These are phyloP conservation scores for Logfia minima DNA, from an alignment of 129 eudicot genomes.

Conservation along the genomic window DNA sequence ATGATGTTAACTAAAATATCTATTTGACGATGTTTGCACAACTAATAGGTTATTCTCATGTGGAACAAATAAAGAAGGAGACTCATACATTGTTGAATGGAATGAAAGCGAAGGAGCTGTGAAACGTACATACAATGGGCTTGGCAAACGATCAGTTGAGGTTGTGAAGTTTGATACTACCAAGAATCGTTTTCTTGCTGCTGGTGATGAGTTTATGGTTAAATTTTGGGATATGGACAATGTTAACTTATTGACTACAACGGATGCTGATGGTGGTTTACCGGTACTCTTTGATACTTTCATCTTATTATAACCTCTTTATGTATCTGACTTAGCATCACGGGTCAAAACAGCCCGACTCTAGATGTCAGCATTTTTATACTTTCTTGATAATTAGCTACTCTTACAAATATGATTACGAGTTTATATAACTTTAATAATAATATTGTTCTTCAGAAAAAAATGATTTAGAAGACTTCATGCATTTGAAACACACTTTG, in stretches of 20 bases:
- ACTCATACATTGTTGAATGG: conserved; percentile 81
- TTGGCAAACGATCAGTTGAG: conserved; percentile 67
- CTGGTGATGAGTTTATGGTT: conserved; percentile 67
- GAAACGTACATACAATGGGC: conserved; percentile 65
- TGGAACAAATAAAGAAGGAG: conserved; percentile 86
- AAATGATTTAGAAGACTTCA: conserved; percentile 6
- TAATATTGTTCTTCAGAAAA: not conserved
- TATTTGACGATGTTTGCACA: conserved; percentile 9
- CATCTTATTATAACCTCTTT: not conserved
- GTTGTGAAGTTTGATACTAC: conserved; percentile 82
- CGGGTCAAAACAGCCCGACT: not conserved
- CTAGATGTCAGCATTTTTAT: not conserved
- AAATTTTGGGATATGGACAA: conserved; percentile 87
- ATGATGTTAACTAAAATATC: conserved; percentile 8
- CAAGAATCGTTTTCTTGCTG: conserved; percentile 71
- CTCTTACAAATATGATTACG: not conserved
- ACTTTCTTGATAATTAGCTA: not conserved
- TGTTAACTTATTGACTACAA: conserved; percentile 52
- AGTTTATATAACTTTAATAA: not conserved
- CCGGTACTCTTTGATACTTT: conserved; percentile 45
- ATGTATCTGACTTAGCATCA: not conserved
- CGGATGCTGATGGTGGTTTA: conserved; percentile 77
- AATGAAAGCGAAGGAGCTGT: conserved; percentile 89
- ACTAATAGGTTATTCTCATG: conserved; percentile 72
- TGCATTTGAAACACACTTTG: not conserved